Conservation (phyloP, 495 filamentous ascomycete species). For the Hypoxylon lienhwacheense region DNA sequence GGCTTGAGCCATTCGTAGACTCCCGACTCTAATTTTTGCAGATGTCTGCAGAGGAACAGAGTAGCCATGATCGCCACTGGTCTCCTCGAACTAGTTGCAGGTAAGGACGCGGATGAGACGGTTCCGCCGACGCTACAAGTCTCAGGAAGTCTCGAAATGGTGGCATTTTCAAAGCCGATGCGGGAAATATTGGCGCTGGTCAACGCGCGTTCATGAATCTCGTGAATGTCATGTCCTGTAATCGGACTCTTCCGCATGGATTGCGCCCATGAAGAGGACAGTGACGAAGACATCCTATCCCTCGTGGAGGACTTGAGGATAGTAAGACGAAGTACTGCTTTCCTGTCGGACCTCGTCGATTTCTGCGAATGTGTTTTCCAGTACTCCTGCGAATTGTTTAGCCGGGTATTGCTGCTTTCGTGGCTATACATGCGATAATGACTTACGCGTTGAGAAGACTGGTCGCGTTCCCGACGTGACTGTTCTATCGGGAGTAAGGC, state of each 20-base stretch:
- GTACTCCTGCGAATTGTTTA: too few relatives aligned
- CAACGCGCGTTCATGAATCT: not conserved
- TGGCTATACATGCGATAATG: not conserved
- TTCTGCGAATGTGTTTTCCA: conserved; percentile 15
- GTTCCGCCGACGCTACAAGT: not conserved
- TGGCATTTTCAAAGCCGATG: not conserved
- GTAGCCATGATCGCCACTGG: too few relatives aligned
- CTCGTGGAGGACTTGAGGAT: not conserved
- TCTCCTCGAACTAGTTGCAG: not conserved
- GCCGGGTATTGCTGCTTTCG: too few relatives aligned
- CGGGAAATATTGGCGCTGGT: not conserved
- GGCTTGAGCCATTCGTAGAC: not conserved
- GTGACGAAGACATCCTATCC: not conserved
- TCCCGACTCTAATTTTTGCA: too few relatives aligned
- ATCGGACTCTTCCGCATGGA: not conserved
- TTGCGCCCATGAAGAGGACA: not conserved
- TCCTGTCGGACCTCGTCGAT: not conserved
- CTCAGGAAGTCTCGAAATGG: not conserved
- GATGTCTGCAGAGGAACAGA: too few relatives aligned
- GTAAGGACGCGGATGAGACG: not conserved
- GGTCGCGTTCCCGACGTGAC: not conserved
- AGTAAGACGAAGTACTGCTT: not conserved
- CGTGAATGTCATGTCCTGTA: not conserved
- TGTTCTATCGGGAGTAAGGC: not conserved
- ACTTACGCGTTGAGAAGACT: not conserved